phyloP scores from a whole-genome alignment of 1,284 basidiomycete genomes.

The Laetiporus sulphureus region DNA sequence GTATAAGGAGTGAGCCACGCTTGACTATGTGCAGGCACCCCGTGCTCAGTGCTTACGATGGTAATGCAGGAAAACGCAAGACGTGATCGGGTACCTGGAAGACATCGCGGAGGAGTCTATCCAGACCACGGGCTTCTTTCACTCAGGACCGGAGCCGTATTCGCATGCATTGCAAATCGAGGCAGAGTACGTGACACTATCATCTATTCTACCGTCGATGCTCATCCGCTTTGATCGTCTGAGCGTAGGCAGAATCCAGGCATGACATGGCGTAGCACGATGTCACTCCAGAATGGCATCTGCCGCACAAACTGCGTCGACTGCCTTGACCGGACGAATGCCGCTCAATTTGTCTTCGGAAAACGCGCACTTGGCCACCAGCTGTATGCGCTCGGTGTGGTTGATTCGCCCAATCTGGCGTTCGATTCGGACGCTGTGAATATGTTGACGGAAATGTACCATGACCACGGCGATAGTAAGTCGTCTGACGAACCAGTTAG shows the following conservation, averaged over 20 bases:
- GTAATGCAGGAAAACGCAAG: conserved; percentile 75
- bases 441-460: conserved; percentile 99
- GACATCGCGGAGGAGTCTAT: conserved; percentile 95
- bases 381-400: conserved; percentile 89
- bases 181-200: conserved; percentile 30
- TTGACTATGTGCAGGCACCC: too few species aligned
- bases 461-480: conserved; percentile 92
- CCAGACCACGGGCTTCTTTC: conserved; percentile 91
- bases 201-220: not conserved
- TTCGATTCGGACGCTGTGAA: conserved; percentile 97
- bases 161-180: conserved; percentile 55
- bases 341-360: conserved; percentile 96
- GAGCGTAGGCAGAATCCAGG: conserved; percentile 16
- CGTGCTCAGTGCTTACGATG: conserved; percentile 6
- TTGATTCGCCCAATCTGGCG: conserved; percentile 76
- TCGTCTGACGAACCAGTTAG: conserved; percentile 4
- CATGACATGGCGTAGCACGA: conserved; percentile 53
- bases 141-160: conserved; percentile 76
- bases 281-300: conserved; percentile 87
- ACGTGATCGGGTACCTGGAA: conserved; percentile 94
- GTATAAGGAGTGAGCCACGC: conserved; percentile 66
- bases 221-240: too few species aligned
- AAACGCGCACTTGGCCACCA: conserved; percentile 95
- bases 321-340: conserved; percentile 96
- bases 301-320: conserved; percentile 93